phyloP scores from a whole-genome alignment of 805 yeast species.

The Ogataea pini region DNA sequence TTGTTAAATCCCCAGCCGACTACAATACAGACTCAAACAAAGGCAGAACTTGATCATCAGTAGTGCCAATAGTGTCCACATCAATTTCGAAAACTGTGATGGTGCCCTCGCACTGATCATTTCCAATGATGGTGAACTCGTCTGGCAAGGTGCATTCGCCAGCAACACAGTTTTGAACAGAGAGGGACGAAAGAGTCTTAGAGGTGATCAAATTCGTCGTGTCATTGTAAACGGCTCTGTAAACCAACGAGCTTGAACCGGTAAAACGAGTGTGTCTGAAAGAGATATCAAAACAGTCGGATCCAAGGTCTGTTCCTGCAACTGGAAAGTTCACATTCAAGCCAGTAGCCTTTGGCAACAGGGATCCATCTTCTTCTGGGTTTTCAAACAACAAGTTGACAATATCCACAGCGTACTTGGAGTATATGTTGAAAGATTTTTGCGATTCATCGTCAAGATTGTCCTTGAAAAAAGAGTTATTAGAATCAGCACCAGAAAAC shows the following conservation, averaged over 20 bases:
- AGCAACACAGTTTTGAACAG: slow-evolving; percentile 33
- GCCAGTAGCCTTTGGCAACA: slow-evolving; percentile 47
- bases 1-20: too few relatives aligned
- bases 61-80: slow-evolving; percentile 37
- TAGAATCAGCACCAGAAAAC: slow-evolving; percentile 50
- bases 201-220: slow-evolving; percentile 36
- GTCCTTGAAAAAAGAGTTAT: slow-evolving; percentile 52
- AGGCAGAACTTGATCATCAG: slow-evolving; percentile 11
- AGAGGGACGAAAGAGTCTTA: slow-evolving; percentile 21
- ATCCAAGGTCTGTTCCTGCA: slow-evolving; percentile 42
- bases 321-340: slow-evolving; percentile 50
- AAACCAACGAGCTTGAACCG: slow-evolving; percentile 40
- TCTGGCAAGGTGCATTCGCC: slow-evolving; percentile 49
- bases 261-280: slow-evolving; percentile 48
- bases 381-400: slow-evolving; percentile 39
- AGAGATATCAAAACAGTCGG: slow-evolving; percentile 43
- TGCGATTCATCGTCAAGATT: slow-evolving; percentile 42
- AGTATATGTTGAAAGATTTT: slow-evolving; percentile 46
- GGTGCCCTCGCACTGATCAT: slow-evolving; percentile 41
- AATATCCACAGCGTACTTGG: slow-evolving; percentile 41
- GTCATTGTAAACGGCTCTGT: slow-evolving; percentile 40
- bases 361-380: slow-evolving; percentile 40
- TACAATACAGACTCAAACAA: slow-evolving; percentile 20
- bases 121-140: slow-evolving; percentile 37
- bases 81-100: slow-evolving; percentile 52